phyloP scores from a whole-genome alignment of 345 rosid species.

The Adansonia digitata region DNA sequence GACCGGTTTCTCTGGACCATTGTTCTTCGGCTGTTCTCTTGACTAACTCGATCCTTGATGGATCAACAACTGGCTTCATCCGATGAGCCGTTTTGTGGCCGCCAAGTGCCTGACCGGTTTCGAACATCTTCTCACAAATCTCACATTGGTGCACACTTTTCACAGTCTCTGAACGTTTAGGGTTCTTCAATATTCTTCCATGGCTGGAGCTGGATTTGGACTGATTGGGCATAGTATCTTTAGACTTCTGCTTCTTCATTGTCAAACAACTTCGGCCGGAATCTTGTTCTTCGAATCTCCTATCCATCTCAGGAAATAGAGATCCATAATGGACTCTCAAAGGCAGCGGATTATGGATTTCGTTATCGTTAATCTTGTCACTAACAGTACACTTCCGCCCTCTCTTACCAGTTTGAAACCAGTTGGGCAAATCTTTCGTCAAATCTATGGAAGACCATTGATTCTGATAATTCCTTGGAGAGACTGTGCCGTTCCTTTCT shows the following conservation, averaged over 20 bases:
- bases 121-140: neutral
- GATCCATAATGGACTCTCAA: neutral
- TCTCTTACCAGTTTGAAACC: neutral
- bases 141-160: neutral
- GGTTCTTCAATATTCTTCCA: neutral
- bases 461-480: too few species aligned
- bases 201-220: neutral
- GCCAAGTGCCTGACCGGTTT: slow-evolving; percentile 5
- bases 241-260: neutral
- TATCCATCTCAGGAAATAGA: neutral
- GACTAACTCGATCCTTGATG: neutral
- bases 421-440: neutral
- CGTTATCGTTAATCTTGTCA: too few species aligned
- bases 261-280: too few species aligned
- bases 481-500: neutral
- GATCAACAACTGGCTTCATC: neutral
- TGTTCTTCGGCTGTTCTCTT: neutral
- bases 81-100: neutral
- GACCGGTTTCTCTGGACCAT: neutral
- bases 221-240: neutral
- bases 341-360: neutral
- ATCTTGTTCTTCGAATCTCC: too few species aligned
- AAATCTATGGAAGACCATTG: too few species aligned
- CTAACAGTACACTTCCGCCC: too few species aligned
- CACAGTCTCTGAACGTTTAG: neutral